Evolutionary conservation across 352 stramenopile species (phyloP), one percentile per base, ranked within the genome.

Genomic region (Pythium pyrilobum): DNA sequence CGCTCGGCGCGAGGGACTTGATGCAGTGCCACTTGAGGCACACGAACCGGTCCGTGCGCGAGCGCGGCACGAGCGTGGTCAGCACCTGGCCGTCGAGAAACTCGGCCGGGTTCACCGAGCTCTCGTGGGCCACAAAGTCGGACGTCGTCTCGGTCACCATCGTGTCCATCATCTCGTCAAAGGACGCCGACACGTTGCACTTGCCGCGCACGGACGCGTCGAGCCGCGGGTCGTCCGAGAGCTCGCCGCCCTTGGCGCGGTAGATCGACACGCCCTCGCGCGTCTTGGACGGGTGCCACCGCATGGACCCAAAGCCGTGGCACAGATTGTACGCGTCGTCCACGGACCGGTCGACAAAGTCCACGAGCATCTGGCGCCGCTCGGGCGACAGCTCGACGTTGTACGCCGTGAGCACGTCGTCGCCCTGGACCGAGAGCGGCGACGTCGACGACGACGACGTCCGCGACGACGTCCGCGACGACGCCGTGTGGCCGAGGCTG

Each of bases 1-100:
- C 80, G 10, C 79, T 87, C 10, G 82, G 76, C 23, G 82, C 80
- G 6, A 87, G 58, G 24, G 80, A 88, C 38, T 81, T 82, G 57
- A 86, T 66, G 46, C 77, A 85, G 44, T 92, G 77, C 78, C 80
- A 92, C 62, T 92, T 92, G 40, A 92, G 62, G 49, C 82, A 89
- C 34, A 81, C 80, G 29, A 86, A 92, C 15, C 82, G 82, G 42
- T 89, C 78, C 16, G 72, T 64, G 0, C 64, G 55, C 10, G 77
- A 77, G 34, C 82, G 73, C 32, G 80, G 82, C 55, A 86, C 74
- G 24, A 92, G 68, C 54, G 78, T 82, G 53, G 76, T 68, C n/a
- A 92, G 64, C 61, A 92, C 70, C 16, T 85, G 74, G 39, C 82
- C 82, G 53, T 92, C 82, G 8, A 89, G 62, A 43, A 92, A 92